Evolutionary conservation across 2,329 filamentous ascomycete species (phyloP).

Genomic region (Ceratocystis cubensis): DNA sequence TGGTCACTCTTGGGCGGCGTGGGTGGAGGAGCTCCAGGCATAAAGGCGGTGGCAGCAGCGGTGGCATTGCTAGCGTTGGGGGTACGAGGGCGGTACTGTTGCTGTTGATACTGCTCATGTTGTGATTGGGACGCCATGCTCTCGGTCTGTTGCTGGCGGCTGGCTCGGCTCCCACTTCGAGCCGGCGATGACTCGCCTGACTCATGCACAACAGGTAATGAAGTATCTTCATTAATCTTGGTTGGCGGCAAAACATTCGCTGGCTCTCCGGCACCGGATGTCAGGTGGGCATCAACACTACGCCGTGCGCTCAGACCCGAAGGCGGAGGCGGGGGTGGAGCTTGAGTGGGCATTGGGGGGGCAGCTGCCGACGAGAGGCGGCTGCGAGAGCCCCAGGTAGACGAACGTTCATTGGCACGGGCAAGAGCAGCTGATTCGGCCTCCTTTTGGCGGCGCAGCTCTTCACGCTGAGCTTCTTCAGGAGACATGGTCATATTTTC

Average conservation of each 20-base stretch:
- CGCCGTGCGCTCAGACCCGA: slow-evolving; percentile 29
- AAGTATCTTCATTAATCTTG: slow-evolving; percentile 29
- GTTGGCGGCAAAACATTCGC: background rate
- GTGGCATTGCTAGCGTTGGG: slow-evolving; percentile 25
- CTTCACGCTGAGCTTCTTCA: slow-evolving; percentile 52
- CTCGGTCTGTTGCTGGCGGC: slow-evolving; percentile 28
- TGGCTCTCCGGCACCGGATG: background rate
- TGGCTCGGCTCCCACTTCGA: slow-evolving; percentile 42
- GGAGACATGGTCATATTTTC: slow-evolving; percentile 78
- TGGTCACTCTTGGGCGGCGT: slow-evolving; percentile 36
- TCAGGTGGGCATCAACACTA: slow-evolving; percentile 29
- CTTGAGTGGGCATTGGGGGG: slow-evolving; percentile 37
- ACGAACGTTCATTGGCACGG: slow-evolving; percentile 26
- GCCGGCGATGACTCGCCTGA: slow-evolving; percentile 63
- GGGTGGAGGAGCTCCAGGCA: slow-evolving; percentile 29
- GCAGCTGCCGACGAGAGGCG: slow-evolving; percentile 24
- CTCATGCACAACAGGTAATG: slow-evolving; percentile 78
- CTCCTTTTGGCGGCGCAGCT: slow-evolving; percentile 37
- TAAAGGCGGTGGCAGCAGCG: slow-evolving; percentile 26
- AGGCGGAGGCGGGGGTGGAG: slow-evolving; percentile 34
- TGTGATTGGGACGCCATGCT: background rate
- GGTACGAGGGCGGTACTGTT: slow-evolving; percentile 30
- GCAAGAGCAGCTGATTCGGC: slow-evolving; percentile 31
- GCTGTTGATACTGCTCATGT: background rate
- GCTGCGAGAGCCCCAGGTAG: slow-evolving; percentile 30